Evolutionary conservation across 352 stramenopile species (phyloP).

Genomic region (Globisporangium canariense): DNA sequence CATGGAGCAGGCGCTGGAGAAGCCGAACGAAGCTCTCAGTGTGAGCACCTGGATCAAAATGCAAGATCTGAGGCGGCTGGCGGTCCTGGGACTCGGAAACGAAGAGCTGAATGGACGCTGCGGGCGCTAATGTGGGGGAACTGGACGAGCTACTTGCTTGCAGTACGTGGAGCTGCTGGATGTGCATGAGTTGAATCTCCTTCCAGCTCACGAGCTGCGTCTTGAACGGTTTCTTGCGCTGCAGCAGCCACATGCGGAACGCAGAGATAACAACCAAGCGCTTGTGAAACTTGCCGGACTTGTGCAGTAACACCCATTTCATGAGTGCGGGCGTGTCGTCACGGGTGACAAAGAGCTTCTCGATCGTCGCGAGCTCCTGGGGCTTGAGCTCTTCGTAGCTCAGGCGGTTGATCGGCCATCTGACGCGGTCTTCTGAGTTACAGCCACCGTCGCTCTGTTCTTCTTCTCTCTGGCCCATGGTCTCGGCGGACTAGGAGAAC

Average conservation of each 20-base stretch:
- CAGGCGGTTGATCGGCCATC: conserved; percentile 61
- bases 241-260: conserved; percentile 48
- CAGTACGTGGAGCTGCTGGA: conserved; percentile 38
- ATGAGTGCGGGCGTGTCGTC: conserved; percentile 51
- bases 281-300: conserved; percentile 33
- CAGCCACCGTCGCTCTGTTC: background rate
- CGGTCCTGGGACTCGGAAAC: conserved; percentile 11
- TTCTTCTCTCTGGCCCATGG: background rate
- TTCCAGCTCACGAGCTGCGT: conserved; percentile 27
- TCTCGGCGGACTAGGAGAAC: no score
- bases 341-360: conserved; percentile 44
- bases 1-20: conserved; percentile 47
- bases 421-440: background rate
- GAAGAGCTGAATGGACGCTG: conserved; percentile 32
- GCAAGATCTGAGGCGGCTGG: conserved; percentile 20
- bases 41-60: conserved; percentile 58
- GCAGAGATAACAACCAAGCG: conserved; percentile 56
- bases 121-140: conserved; percentile 12
- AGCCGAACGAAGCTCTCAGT: conserved; percentile 50
- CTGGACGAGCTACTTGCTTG: conserved; percentile 7
- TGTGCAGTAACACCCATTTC: conserved; percentile 59
- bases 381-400: conserved; percentile 59
- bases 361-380: conserved; percentile 32
- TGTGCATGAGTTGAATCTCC: conserved; percentile 46
- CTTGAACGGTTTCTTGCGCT: conserved; percentile 43